These are phyloP conservation scores for Saccharomycopsis phalli DNA, from an alignment of 1,139 yeast species.

Conservation along the genomic window DNA sequence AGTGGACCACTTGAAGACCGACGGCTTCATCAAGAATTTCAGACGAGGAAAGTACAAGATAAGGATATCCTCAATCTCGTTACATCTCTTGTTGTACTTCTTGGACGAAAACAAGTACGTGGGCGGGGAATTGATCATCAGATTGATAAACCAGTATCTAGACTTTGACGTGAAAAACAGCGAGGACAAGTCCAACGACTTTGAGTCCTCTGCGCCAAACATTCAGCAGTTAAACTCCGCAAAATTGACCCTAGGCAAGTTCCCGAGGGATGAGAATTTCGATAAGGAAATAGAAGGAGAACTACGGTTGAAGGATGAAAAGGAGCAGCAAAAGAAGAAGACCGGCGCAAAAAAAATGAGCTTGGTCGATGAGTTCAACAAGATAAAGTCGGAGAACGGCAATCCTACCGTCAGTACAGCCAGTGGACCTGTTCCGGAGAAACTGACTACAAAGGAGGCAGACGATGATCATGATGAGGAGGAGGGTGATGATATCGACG, in stretches of 20 bases:
- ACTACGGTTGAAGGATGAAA: slow-evolving; percentile 66
- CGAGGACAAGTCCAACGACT: slow-evolving; percentile 34
- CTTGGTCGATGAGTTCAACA: slow-evolving; percentile 41
- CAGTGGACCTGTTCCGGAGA: background rate
- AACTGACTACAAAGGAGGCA: slow-evolving; percentile 6
- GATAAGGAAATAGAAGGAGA: slow-evolving; percentile 79
- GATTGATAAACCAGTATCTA: slow-evolving; percentile 79
- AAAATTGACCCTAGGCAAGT: slow-evolving; percentile 69
- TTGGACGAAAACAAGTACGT: slow-evolving; percentile 86
- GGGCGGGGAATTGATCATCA: slow-evolving; percentile 82
- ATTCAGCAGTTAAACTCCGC: slow-evolving; percentile 44
- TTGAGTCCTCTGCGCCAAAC: slow-evolving; percentile 26
- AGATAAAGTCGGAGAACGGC: slow-evolving; percentile 29
- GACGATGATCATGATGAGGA: slow-evolving; percentile 18
- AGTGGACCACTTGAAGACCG: slow-evolving; percentile 75
- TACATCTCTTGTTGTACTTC: slow-evolving; percentile 76
- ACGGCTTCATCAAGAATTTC: slow-evolving; percentile 71
- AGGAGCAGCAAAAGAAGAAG: slow-evolving; percentile 24
- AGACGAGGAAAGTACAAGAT: slow-evolving; percentile 65
- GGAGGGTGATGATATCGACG: slow-evolving; percentile 9
- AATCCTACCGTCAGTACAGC: slow-evolving; percentile 17
- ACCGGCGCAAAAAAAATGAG: slow-evolving; percentile 33
- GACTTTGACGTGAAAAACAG: slow-evolving; percentile 42
- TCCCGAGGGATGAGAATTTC: slow-evolving; percentile 82
- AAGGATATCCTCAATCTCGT: slow-evolving; percentile 72